Evolutionary conservation across 1,284 basidiomycete species (phyloP), one percentile per base, ranked within the genome.

Genomic region (Cutaneotrichosporon spelunceum): DNA sequence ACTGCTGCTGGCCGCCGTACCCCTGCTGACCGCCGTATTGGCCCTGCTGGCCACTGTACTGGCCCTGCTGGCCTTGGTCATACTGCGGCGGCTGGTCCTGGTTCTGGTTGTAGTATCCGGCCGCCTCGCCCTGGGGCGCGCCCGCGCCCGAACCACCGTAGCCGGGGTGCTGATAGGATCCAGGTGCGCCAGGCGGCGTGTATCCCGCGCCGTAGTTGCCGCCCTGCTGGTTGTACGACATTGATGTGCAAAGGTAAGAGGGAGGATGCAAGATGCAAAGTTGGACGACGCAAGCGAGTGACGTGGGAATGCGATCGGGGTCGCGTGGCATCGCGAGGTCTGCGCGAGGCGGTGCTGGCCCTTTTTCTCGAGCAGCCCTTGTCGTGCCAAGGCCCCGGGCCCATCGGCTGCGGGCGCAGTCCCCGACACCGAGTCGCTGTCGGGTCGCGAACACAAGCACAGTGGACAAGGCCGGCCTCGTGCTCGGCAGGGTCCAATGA

Each of bases 121-220:
- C 48, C 3, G 48, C 48, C 48, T 30, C 27, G 48, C 48, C 48
- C 23, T 24, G 23, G 2, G 47, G 47, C 23, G 45, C 24, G 47
- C 24, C 24, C 23, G 13, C 26, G 19, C 11, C 5, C 10, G 24
- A 4, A 26, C 26, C 47, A 13, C 48, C 48, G 26, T 9, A 50
- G 27, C 48, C 48, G 24, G 48, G 48, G 48, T 50, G 48, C 26
- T 29, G 26, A 27, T 50, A 50, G 6, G 24, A 27, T 6, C 48
- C 48, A 19, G 48, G 48, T 5, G 48, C 48, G 48, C 26, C 48
- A 10, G 48, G 48, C 27, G 48, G 27, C 13, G 24, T 16, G 48
- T 50, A 50, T 5, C 26, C 26, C 19, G 48, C 3, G 48, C 48
- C 48, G 27, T 50, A 50, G 27, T 50, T 50, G 14, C 48, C 48